phyloP scores from a whole-genome alignment of 148 eudicot genomes.

The Agrostemma githago region DNA sequence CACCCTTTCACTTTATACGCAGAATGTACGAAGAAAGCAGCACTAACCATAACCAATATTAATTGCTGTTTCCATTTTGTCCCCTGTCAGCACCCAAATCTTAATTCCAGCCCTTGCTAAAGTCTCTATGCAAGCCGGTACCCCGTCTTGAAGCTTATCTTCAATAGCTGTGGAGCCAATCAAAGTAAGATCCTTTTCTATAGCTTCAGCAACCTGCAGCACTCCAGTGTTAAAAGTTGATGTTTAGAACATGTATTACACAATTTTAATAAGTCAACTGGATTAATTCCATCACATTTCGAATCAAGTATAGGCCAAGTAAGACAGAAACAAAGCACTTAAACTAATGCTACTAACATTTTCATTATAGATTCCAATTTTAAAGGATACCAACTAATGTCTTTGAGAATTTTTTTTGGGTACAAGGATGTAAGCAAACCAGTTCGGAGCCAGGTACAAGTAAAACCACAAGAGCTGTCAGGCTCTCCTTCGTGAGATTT shows the following conservation, averaged over 20 bases:
- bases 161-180: slow-evolving; percentile 96
- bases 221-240: slow-evolving; percentile 14
- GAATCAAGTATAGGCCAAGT: neutral
- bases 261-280: neutral
- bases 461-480: neutral
- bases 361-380: neutral
- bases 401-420: neutral
- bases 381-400: neutral
- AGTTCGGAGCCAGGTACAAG: neutral
- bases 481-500: neutral
- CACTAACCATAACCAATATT: slow-evolving; percentile 89
- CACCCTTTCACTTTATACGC: neutral
- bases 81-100: slow-evolving; percentile 97
- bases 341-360: neutral
- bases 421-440: neutral
- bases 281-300: neutral
- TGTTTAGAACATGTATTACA: slow-evolving; percentile 2
- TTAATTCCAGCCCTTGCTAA: slow-evolving; percentile 93
- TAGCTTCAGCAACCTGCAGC: slow-evolving; percentile 83
- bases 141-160: slow-evolving; percentile 99
- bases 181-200: slow-evolving; percentile 81
- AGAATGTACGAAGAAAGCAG: neutral
- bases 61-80: slow-evolving; percentile 97
- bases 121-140: slow-evolving; percentile 89
- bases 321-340: neutral